These are phyloP conservation scores for Colletotrichum godetiae DNA, from an alignment of 2,329 filamentous ascomycete genomes.

Conservation along the genomic window DNA sequence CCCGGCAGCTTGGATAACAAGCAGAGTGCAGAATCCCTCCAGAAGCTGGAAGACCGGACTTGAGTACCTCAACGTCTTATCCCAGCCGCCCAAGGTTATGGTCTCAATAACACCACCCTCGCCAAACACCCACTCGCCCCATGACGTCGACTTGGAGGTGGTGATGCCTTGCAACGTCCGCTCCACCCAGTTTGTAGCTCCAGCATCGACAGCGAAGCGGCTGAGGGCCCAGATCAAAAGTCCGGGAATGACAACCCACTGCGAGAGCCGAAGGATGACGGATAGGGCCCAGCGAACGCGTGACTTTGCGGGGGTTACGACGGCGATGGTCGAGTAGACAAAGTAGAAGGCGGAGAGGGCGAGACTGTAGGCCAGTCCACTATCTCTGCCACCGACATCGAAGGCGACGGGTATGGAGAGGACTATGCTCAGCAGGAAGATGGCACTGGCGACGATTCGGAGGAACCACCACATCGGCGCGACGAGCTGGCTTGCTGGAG, in stretches of 20 bases:
- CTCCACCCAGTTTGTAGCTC: conserved; percentile 82
- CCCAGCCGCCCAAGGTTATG: conserved; percentile 86
- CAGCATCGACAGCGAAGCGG: conserved; percentile 93
- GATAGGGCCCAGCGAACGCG: conserved; percentile 79
- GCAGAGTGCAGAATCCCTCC: conserved; percentile 95
- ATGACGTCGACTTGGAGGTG: conserved; percentile 70
- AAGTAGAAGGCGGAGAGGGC: conserved; percentile 92
- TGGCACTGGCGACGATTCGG: conserved; percentile 80
- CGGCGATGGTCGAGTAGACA: conserved; percentile 82
- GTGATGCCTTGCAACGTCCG: conserved; percentile 78
- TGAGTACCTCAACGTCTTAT: conserved; percentile 87
- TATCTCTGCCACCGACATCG: conserved; percentile 95
- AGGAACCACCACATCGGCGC: conserved; percentile 83
- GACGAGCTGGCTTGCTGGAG: conserved; percentile 41
- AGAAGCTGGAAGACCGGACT: conserved; percentile 94
- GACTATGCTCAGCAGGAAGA: conserved; percentile 92
- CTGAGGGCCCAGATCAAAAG: conserved; percentile 96
- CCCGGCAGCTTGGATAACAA: conserved; percentile 94
- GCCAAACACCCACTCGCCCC: conserved; percentile 91
- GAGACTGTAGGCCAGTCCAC: conserved; percentile 93
- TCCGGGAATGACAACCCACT: conserved; percentile 87
- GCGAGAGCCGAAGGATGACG: conserved; percentile 76
- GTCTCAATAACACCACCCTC: conserved; percentile 84
- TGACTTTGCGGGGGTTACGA: conserved; percentile 83
- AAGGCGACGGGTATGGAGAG: conserved; percentile 97